These are phyloP conservation scores for Neopestalotiopsis clavispora DNA, from an alignment of 2,329 filamentous ascomycete species.

Conservation along the genomic window DNA sequence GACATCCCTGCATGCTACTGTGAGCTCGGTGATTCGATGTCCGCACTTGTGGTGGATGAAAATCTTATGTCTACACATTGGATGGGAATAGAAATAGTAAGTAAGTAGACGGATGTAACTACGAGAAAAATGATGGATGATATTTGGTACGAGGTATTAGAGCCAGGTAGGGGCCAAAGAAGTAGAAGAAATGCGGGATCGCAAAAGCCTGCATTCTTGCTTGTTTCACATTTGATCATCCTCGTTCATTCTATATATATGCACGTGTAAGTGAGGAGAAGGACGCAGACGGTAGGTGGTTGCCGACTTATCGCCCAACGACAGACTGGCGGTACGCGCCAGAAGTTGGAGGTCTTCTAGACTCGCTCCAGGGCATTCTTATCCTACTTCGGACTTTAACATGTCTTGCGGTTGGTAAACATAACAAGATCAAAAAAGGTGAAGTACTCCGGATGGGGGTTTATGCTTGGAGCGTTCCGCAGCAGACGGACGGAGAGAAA, in stretches of 20 bases:
- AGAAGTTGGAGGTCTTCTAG: no score
- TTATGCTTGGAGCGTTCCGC: background rate
- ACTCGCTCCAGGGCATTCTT: no score
- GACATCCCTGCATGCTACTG: constrained; percentile 2
- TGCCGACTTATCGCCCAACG: no score
- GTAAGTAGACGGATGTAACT: background rate
- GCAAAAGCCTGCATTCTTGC: background rate
- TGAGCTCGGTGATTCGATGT: constrained; percentile 14
- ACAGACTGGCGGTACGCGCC: no score
- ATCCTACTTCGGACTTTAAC: no score
- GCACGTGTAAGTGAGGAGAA: background rate
- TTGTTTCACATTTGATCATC: background rate
- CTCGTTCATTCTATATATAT: background rate
- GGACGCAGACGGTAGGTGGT: background rate
- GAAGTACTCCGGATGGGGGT: constrained; percentile 5
- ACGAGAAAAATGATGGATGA: background rate
- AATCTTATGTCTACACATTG: constrained; percentile 13
- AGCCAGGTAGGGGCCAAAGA: background rate
- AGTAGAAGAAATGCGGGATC: no score
- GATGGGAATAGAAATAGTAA: background rate
- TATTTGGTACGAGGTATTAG: background rate
- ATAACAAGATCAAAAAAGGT: background rate
- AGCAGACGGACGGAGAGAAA: no score
- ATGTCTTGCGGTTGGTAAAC: background rate
- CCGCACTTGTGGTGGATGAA: constrained; percentile 15